phyloP scores from a whole-genome alignment of 2,329 filamentous ascomycete species.

The Scleromitrula shiraiana region DNA sequence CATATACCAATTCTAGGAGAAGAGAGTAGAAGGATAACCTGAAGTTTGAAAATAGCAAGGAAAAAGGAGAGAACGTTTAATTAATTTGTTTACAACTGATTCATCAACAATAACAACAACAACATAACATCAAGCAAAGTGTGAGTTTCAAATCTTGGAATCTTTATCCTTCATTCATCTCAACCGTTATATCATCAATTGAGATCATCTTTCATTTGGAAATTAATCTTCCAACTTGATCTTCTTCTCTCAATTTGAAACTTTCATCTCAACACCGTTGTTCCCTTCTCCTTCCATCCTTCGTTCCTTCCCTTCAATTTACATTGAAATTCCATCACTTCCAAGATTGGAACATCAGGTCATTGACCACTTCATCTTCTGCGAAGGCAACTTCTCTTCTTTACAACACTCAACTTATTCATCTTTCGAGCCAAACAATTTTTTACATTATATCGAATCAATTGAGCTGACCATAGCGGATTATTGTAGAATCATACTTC shows the following conservation, averaged over 20 bases:
- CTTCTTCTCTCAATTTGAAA: neutral
- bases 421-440: slow-evolving; percentile 5
- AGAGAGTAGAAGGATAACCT: neutral
- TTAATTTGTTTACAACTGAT: neutral
- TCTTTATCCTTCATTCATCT: neutral
- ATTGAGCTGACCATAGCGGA: slow-evolving; percentile 4
- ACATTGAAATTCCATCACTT: too few relatives aligned
- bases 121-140: neutral
- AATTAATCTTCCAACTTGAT: neutral
- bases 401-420: neutral
- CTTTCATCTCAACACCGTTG: neutral
- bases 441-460: slow-evolving; percentile 6
- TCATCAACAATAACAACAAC: neutral
- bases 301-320: slow-evolving; percentile 2
- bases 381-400: neutral
- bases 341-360: neutral
- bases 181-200: neutral
- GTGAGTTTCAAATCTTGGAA: neutral
- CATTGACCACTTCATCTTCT: neutral
- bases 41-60: neutral
- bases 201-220: neutral
- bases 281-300: neutral
- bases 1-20: neutral
- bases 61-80: neutral
- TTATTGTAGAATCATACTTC: slow-evolving; percentile 8